phyloP scores from a whole-genome alignment of 129 eudicot species.

The Helianthus tuberosus region DNA sequence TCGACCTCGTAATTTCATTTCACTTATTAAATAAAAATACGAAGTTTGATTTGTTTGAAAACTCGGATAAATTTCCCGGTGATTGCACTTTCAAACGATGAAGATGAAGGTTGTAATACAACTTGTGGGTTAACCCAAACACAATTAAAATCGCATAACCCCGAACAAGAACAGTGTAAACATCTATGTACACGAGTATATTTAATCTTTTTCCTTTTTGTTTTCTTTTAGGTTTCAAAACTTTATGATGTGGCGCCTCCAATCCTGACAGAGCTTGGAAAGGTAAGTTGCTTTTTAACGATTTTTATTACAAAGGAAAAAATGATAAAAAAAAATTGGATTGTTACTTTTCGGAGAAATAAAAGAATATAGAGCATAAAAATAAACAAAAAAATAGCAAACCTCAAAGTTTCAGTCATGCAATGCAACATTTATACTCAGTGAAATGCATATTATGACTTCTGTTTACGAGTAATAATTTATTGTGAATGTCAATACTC shows the following conservation, averaged over 20 bases:
- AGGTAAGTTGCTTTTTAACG: constrained; percentile 47
- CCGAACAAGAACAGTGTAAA: not conserved
- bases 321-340: not conserved
- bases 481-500: not conserved
- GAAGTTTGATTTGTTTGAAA: too few species aligned
- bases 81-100: too few species aligned
- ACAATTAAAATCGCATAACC: too few species aligned
- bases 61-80: too few species aligned
- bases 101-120: too few species aligned
- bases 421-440: not conserved
- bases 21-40: too few species aligned
- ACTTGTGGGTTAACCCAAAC: not conserved
- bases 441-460: not conserved
- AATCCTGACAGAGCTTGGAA: constrained; percentile 88
- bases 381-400: not conserved
- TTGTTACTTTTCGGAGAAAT: constrained; percentile 3
- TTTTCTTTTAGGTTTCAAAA: constrained; percentile 72
- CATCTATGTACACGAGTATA: not conserved
- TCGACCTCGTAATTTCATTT: too few species aligned
- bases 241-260: constrained; percentile 98
- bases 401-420: not conserved
- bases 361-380: constrained; percentile 7
- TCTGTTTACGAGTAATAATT: not conserved
- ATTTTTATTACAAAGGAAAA: constrained; percentile 4
- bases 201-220: too few species aligned